Percentiles rank a stretch among this genome's conserved stretches.
phyloP scores from a whole-genome alignment of 2,329 filamentous ascomycete genomes.

The Xylariomycetidae sp. region DNA sequence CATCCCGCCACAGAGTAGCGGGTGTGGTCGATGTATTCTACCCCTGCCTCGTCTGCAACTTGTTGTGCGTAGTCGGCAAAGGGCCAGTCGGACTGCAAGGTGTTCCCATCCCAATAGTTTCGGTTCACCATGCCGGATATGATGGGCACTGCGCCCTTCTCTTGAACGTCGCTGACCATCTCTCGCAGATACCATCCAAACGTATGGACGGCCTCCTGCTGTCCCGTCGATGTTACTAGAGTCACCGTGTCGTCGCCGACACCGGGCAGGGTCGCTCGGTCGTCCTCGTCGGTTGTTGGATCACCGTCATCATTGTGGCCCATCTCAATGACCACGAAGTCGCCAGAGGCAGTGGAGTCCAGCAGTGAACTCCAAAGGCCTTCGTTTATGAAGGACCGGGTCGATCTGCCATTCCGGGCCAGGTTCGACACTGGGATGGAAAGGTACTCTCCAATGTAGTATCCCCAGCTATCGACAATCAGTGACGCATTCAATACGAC shows the following conservation, averaged over 20 bases:
- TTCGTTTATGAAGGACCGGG: constrained; percentile 16
- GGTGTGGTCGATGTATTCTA: constrained; percentile 23
- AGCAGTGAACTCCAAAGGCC: constrained; percentile 14
- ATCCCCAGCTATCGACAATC: constrained; percentile 16
- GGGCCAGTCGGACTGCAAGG: constrained; percentile 13
- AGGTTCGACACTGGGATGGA: constrained; percentile 10
- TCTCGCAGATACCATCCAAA: constrained; percentile 22
- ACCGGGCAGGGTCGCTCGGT: constrained; percentile 18
- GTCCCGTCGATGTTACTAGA: constrained; percentile 12
- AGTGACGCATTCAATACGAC: no score
- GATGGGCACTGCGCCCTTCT: constrained; percentile 13
- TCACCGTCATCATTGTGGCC: constrained; percentile 22
- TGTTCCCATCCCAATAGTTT: constrained; percentile 10
- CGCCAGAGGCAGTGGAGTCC: constrained; percentile 7
- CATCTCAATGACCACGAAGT: constrained; percentile 21
- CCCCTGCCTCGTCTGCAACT: constrained; percentile 9
- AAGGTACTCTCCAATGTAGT: constrained; percentile 7
- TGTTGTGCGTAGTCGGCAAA: constrained; percentile 18
- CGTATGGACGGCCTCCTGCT: constrained; percentile 15
- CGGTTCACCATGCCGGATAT: constrained; percentile 22
- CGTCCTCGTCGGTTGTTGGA: constrained; percentile 13
- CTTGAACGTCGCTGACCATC: constrained; percentile 22
- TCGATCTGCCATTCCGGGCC: constrained; percentile 11
- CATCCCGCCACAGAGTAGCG: constrained; percentile 16
- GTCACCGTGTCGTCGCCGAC: constrained; percentile 15